A percentile compares a stretch with the other conserved stretches of the same genome.
Conservation (phyloP, 1,139 yeast genomes). For the Blastobotrys apis region DNA sequence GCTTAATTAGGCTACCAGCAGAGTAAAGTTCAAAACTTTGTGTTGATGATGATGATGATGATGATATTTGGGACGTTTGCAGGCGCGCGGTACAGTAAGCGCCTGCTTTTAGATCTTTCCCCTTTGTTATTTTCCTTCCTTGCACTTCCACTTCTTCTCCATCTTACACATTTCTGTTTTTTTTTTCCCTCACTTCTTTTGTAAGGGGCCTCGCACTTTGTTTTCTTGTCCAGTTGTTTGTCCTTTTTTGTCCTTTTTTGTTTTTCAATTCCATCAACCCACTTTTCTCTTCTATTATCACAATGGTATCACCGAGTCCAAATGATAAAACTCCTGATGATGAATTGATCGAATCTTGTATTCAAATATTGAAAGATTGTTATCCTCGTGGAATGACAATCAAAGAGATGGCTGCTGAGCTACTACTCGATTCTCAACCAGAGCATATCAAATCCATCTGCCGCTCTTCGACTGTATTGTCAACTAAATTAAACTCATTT, state of each 20-base stretch:
- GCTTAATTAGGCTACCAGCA: no score
- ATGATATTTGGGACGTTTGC: no score
- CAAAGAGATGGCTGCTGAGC: slow-evolving; percentile 29
- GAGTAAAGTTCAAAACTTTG: no score
- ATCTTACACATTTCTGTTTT: background rate
- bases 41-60: no score
- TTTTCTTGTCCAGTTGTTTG: background rate
- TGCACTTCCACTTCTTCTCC: background rate
- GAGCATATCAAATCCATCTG: slow-evolving; percentile 22
- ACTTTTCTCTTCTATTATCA: background rate
- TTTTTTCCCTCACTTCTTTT: background rate
- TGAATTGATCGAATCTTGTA: slow-evolving; percentile 25
- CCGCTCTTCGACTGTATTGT: slow-evolving; percentile 32
- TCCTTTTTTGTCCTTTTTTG: background rate
- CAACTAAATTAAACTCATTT: slow-evolving; percentile 34
- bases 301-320: no score
- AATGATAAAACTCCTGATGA: slow-evolving; percentile 20
- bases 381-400: slow-evolving; percentile 32
- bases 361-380: slow-evolving; percentile 23
- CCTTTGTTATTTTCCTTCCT: background rate
- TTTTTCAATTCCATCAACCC: background rate
- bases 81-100: no score
- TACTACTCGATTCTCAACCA: slow-evolving; percentile 17
- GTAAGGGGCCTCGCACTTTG: background rate
- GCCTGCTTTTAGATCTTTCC: no score